Base-by-base conservation (phyloP, 176 grass and related monocot genomes). In the Musa troglodytarum region DNA sequence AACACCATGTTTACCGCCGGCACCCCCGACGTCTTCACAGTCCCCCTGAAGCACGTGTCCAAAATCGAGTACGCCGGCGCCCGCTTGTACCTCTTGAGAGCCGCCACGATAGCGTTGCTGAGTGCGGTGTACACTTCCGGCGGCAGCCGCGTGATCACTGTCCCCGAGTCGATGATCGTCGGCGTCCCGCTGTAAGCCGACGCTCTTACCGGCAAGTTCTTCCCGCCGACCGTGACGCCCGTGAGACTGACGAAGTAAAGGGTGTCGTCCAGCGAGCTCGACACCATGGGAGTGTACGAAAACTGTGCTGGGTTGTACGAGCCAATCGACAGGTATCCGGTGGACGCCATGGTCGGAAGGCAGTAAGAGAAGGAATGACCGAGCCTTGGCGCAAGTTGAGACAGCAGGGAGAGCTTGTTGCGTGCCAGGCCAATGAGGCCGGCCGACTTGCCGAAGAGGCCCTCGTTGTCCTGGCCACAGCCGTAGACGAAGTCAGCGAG, bases 401-500 rank as follows among this genome's bases (percentile, higher is more conserved):
- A 89, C 9, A 92, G n/a, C 9, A 92, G 79, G 11, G 90, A 92
- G 1, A 92, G 81, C 71, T 82, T 82, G 78, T 86, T 92, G 4
- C 76, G 61, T 1, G 90, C 83, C 50, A 92, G 81, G 24, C 90
- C 90, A 67, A 92, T 82, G 81, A 92, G 61, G 0, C 89, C 89
- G 2, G 89, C 89, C 0, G 90, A 78, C n/a, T 49, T 65, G 51
- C 81, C 90, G 69, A 87, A 92, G 61, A 92, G 82, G 0, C 84
- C 90, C 81, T 92, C 81, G 67, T 92, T 92, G 78, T 89, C 84
- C 52, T 92, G 90, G 62, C 90, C 90, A 72, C 87, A 92, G 34
- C 90, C 90, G 79, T 82, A 92, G 79, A 86, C 82, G 84, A 92
- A 86, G 58, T 24, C 23, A 5, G 87, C 79, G 77, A 89, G 86